Evolutionary conservation across 2,329 filamentous ascomycete species (phyloP).

Genomic region (Cercospora janseana): DNA sequence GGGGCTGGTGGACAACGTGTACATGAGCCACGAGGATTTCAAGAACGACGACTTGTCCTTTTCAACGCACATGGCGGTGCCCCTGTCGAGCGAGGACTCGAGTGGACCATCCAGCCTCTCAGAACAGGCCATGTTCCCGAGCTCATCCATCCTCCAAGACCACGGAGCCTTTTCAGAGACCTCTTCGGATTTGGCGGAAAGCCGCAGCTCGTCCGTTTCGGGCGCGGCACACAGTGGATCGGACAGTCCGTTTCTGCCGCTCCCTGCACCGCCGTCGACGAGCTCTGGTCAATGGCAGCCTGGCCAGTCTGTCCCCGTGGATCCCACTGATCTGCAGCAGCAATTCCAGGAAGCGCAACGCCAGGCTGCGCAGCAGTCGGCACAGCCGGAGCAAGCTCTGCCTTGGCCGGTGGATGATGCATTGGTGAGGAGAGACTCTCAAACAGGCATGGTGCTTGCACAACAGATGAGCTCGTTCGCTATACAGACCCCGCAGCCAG

Average conservation of each 20-base stretch:
- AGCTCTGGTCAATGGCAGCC: slow-evolving; percentile 38
- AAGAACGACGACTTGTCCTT: slow-evolving; percentile 29
- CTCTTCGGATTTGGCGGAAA: slow-evolving; percentile 35
- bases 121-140: slow-evolving; percentile 32
- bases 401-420: slow-evolving; percentile 36
- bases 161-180: slow-evolving; percentile 27
- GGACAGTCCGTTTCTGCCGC: slow-evolving; percentile 19
- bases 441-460: slow-evolving; percentile 34
- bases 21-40: slow-evolving; percentile 26
- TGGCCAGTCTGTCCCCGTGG: slow-evolving; percentile 39
- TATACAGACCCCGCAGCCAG: slow-evolving; percentile 36
- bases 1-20: slow-evolving; percentile 27
- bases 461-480: slow-evolving; percentile 40
- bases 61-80: slow-evolving; percentile 21
- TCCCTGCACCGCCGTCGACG: slow-evolving; percentile 16
- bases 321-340: slow-evolving; percentile 35
- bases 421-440: slow-evolving; percentile 35
- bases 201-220: slow-evolving; percentile 36
- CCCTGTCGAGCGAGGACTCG: slow-evolving; percentile 32
- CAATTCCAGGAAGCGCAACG: slow-evolving; percentile 36
- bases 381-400: slow-evolving; percentile 34
- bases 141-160: slow-evolving; percentile 27
- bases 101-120: slow-evolving; percentile 32
- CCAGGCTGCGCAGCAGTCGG: slow-evolving; percentile 23
- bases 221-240: slow-evolving; percentile 18